Base-by-base conservation (phyloP, 1,284 basidiomycete species). In the Sporisorium reilianum region DNA sequence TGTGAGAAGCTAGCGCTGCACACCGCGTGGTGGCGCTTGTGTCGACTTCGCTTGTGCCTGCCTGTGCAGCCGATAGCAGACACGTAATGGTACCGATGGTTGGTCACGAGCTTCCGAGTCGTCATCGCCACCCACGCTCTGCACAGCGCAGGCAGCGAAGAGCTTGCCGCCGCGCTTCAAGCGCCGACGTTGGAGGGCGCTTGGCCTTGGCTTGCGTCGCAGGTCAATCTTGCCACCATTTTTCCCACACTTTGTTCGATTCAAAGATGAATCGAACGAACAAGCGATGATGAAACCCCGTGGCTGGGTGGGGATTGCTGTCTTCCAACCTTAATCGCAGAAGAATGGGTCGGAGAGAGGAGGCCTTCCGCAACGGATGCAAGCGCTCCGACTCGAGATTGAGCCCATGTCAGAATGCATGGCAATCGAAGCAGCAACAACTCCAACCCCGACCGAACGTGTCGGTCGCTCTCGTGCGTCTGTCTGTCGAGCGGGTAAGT, bases 221-320 rank as follows among this genome's bases (percentile, higher is more conserved):
- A n/a, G 38, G 38, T 20, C 38, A 48, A 30, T 18, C 3, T 48
- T 8, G 18, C 16, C 36, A 34, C 11, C 32, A 3, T 38, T 38
- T 46, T 48, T 48, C 46, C 28, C 26, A 48, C 46, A 48, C 45
- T 46, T 5, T 16, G 26, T 22, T n/a, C n/a, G n/a, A n/a, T n/a
- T n/a, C n/a, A n/a, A n/a, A n/a, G n/a, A n/a, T n/a, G n/a, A n/a
- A n/a, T n/a, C n/a, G n/a, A n/a, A n/a, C n/a, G n/a, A n/a, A n/a
- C n/a, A n/a, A n/a, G n/a, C n/a, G n/a, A n/a, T n/a, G 45, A 26
- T 28, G 45, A 46, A 16, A 46, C 45, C 16, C 25, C 25, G 25
- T n/a, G 16, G 36, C n/a, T 18, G 45, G 28, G 23, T n/a, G 45
- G 28, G 18, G 28, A 30, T 48, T n/a, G 46, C 46, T n/a, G 46